Percentiles rank a stretch among this genome's conserved stretches.
These are phyloP conservation scores for Chiua sp. DNA, from an alignment of 1,284 basidiomycete species.

Conservation along the genomic window DNA sequence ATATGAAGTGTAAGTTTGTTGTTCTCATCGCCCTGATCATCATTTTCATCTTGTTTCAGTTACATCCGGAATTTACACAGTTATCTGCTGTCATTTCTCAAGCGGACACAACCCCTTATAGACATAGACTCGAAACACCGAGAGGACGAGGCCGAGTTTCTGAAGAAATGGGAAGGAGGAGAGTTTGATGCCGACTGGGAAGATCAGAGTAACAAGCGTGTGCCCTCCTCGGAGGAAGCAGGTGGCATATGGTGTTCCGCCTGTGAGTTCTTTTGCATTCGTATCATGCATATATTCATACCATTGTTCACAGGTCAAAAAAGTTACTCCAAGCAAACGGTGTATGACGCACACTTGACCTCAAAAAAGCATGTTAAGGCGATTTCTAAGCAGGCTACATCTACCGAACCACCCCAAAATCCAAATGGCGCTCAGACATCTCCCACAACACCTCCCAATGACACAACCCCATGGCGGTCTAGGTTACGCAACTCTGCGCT, in stretches of 20 bases:
- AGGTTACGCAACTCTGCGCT: constrained; percentile 76
- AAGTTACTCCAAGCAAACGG: constrained; percentile 95
- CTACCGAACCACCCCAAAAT: constrained; percentile 58
- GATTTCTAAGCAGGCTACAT: constrained; percentile 69
- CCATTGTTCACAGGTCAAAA: constrained; percentile 75
- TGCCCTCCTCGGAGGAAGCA: constrained; percentile 46
- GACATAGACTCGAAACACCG: constrained; percentile 77
- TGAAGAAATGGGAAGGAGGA: constrained; percentile 79
- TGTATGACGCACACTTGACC: constrained; percentile 95
- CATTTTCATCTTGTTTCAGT: constrained; percentile 43
- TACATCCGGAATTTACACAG: constrained; percentile 85
- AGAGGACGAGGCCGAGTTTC: constrained; percentile 74
- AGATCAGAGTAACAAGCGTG: constrained; percentile 48
- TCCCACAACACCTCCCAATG: constrained; percentile 30
- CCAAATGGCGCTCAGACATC: constrained; percentile 59
- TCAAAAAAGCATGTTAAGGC: constrained; percentile 97
- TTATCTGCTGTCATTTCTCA: constrained; percentile 89
- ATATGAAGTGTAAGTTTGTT: constrained; percentile 73
- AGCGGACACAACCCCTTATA: constrained; percentile 87
- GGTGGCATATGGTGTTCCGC: constrained; percentile 94
- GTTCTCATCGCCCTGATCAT: not conserved
- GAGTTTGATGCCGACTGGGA: constrained; percentile 81
- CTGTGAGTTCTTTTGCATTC: constrained; percentile 62
- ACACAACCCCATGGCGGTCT: constrained; percentile 50
- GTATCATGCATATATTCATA: constrained; percentile 10